Evolutionary conservation across 2,329 filamentous ascomycete genomes (phyloP), one percentile per base, ranked within the genome.

Genomic region (Trichoderma afroharzianum): DNA sequence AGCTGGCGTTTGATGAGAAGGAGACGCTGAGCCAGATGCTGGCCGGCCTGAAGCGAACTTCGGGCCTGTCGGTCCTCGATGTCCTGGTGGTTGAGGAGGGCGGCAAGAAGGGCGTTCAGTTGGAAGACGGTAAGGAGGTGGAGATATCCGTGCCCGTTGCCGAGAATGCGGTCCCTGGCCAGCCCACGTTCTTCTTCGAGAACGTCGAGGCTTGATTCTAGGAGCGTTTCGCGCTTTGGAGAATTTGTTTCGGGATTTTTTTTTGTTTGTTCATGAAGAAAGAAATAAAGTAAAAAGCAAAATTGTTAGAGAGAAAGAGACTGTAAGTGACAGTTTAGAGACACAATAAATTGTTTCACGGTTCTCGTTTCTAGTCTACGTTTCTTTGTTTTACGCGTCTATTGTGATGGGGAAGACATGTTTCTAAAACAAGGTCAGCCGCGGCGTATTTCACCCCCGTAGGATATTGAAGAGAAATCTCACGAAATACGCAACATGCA

Each of bases 1-100:
- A 95, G 82, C 85, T 99, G 73, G 87, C 89, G 1, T 99, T 98
- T 81, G 91, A 98, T 77, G 96, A 99, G 85, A 85, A 90, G 62
- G 86, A 88, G 72, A 92, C 91, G 39, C 85, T 98, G 71, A 81
- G 85, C 68, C 90, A 94, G 77, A 97, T 98, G 91, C 85, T 94
- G 3, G 87, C 90, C 1, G 91, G 91, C 24, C 83, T 99, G 77
- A 93, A 92, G 86, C 91, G 92, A 81, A 92, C 91, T 21, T 90
- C 84, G 24, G 90, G 91, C 33, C 90, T 92, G 75, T 89, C 87
- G 75, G 88, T 86, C 43, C 88, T 97, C 24, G 91, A 93, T 74
- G 85, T 97, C 74, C 83, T 97, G 58, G 83, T 85, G 9, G 90
- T 97, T 3, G 86, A 90, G 36, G 93, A 93, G 78, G 91, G 90